Conservation (phyloP, 2,329 filamentous ascomycete genomes). For the Botrytis hyacinthi region DNA sequence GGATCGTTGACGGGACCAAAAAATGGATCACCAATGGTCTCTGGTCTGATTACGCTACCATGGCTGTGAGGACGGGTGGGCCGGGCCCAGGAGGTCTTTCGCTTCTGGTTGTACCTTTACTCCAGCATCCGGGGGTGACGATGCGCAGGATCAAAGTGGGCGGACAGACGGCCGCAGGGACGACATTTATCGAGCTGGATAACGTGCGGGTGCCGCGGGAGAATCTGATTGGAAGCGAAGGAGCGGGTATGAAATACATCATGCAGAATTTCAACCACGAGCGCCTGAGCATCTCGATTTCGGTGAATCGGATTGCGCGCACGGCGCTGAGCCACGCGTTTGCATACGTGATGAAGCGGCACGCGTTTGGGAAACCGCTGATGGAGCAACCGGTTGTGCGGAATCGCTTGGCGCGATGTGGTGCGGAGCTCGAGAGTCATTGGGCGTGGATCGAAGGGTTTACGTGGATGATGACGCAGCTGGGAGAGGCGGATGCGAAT, state of each 20-base stretch:
- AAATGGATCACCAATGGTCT: conserved; percentile 73
- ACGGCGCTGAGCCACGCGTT: background rate
- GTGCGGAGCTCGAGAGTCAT: conserved; percentile 61
- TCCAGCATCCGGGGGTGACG: background rate
- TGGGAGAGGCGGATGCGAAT: conserved; percentile 59
- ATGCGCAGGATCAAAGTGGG: background rate
- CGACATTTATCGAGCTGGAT: background rate
- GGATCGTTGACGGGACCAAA: conserved; percentile 72
- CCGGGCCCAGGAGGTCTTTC: conserved; percentile 42
- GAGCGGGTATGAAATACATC: background rate
- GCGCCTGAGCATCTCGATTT: background rate
- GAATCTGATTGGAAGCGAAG: background rate
- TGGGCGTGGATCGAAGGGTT: conserved; percentile 73
- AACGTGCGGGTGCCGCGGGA: background rate
- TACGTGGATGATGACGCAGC: conserved; percentile 63
- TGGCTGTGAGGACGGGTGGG: conserved; percentile 69
- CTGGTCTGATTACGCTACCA: conserved; percentile 62
- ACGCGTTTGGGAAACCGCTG: background rate
- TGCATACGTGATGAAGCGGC: background rate
- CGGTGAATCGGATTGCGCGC: background rate
- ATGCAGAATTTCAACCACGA: background rate
- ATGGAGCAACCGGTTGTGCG: background rate
- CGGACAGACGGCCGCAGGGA: background rate
- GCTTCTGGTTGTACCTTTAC: background rate
- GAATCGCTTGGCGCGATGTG: background rate